A percentile compares a stretch with the other conserved stretches of the same genome.
Evolutionary conservation across 805 yeast genomes (phyloP).

Genomic region (Candida koratica): DNA sequence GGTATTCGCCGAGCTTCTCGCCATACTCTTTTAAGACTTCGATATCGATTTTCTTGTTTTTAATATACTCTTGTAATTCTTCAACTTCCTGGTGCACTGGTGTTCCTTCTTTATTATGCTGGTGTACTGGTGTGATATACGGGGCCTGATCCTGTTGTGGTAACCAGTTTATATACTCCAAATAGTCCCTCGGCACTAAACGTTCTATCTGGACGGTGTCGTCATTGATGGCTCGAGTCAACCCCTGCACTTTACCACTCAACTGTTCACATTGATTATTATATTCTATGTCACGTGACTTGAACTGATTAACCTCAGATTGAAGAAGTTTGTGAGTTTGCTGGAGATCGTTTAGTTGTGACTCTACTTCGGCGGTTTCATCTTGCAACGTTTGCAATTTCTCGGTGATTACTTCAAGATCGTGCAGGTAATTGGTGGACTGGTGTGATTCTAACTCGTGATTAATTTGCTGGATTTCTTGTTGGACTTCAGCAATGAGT

Average conservation of each 20-base stretch:
- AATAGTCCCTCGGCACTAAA: slow-evolving; percentile 52
- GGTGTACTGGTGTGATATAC: slow-evolving; percentile 30
- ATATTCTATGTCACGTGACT: slow-evolving; percentile 64
- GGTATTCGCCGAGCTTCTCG: slow-evolving; percentile 58
- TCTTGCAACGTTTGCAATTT: slow-evolving; percentile 30
- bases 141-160: slow-evolving; percentile 32
- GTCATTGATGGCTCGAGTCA: slow-evolving; percentile 33
- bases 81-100: slow-evolving; percentile 47
- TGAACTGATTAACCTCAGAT: slow-evolving; percentile 50
- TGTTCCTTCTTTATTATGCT: slow-evolving; percentile 40
- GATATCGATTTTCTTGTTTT: slow-evolving; percentile 59
- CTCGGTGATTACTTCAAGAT: slow-evolving; percentile 30
- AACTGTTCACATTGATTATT: slow-evolving; percentile 60
- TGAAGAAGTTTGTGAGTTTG: slow-evolving; percentile 34
- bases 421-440: slow-evolving; percentile 20
- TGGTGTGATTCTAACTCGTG: slow-evolving; percentile 22
- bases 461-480: slow-evolving; percentile 38
- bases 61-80: slow-evolving; percentile 56
- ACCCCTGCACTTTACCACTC: slow-evolving; percentile 50
- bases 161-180: slow-evolving; percentile 50
- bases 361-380: slow-evolving; percentile 36
- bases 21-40: slow-evolving; percentile 78
- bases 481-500: slow-evolving; percentile 41
- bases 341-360: slow-evolving; percentile 34
- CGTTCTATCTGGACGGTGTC: slow-evolving; percentile 39